Evolutionary conservation across 352 stramenopile genomes (phyloP).

Genomic region (Phytophthora syringae): DNA sequence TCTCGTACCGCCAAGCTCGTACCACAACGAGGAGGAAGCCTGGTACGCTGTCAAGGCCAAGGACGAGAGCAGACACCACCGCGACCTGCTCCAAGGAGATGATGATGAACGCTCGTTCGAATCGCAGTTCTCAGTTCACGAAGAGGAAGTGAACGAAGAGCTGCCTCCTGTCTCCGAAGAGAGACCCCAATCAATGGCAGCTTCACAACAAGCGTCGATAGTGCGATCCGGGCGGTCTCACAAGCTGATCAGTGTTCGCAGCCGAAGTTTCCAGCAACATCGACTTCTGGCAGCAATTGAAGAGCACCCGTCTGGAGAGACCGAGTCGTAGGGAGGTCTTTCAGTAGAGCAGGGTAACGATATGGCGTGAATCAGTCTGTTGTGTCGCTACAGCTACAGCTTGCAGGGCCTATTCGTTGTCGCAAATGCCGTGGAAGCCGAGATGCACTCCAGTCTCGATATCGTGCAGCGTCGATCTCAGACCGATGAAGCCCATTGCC

Average conservation of each 20-base stretch:
- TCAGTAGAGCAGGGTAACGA: background rate
- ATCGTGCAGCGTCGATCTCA: slow-evolving; percentile 54
- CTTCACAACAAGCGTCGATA: slow-evolving; percentile 6
- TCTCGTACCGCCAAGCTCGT: slow-evolving; percentile 15
- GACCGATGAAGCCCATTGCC: slow-evolving; percentile 67
- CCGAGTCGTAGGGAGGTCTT: slow-evolving; percentile 34
- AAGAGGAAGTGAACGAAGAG: slow-evolving; percentile 30
- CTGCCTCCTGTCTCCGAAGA: slow-evolving; percentile 16
- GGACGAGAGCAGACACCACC: slow-evolving; percentile 20
- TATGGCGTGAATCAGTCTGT: slow-evolving; percentile 10
- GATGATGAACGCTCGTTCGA: slow-evolving; percentile 28
- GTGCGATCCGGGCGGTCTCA: slow-evolving; percentile 23
- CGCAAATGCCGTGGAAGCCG: slow-evolving; percentile 69
- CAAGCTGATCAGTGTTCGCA: slow-evolving; percentile 69
- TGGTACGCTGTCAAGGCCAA: slow-evolving; percentile 40
- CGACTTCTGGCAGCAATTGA: slow-evolving; percentile 48
- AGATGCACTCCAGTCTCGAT: slow-evolving; percentile 60
- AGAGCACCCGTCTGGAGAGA: slow-evolving; percentile 39
- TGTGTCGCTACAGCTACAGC: slow-evolving; percentile 12
- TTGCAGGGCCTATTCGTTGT: slow-evolving; percentile 39
- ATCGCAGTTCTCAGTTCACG: slow-evolving; percentile 24
- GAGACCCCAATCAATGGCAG: slow-evolving; percentile 2
- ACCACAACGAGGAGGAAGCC: slow-evolving; percentile 22
- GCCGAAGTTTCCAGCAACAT: slow-evolving; percentile 38
- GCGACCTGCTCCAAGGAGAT: slow-evolving; percentile 17